Evolutionary conservation across 1,284 basidiomycete genomes (phyloP).

Genomic region (Abortiporus biennis): DNA sequence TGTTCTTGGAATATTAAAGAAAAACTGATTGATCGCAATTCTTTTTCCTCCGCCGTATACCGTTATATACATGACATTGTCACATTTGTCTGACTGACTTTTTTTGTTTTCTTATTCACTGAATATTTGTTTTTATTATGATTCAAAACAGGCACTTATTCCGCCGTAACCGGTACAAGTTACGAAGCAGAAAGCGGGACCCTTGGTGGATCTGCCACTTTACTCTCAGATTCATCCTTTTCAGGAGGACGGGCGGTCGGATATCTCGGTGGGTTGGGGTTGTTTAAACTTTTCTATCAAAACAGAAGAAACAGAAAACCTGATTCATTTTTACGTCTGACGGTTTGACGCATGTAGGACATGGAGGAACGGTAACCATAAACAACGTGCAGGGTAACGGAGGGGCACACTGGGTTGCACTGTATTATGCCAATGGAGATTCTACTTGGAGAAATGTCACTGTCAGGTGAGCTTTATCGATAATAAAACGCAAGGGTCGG

Average conservation of each 20-base stretch:
- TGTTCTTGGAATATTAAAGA: no score
- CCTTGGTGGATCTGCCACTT: conserved; percentile 40
- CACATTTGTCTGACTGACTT: not conserved
- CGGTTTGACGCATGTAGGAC: conserved; percentile 31
- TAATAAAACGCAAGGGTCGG: no score
- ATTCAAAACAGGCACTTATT: conserved; percentile 35
- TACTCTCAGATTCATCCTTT: conserved; percentile 38
- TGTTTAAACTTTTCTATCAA: no score
- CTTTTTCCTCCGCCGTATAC: no score
- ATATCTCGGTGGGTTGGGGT: conserved; percentile 38
- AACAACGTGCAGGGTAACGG: conserved; percentile 53
- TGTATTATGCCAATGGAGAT: conserved; percentile 56
- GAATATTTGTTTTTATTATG: not conserved
- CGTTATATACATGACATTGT: not conserved
- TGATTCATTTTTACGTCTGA: no score
- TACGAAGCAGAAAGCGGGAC: conserved; percentile 54
- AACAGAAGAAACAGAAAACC: no score
- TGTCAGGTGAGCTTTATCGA: conserved; percentile 37
- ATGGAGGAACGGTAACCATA: conserved; percentile 52
- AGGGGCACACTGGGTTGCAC: conserved; percentile 47
- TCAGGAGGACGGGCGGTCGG: conserved; percentile 50
- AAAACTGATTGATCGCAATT: no score
- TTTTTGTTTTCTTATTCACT: not conserved
- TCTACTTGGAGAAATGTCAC: conserved; percentile 54
- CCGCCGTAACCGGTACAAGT: conserved; percentile 41